Evolutionary conservation across 192 early-diverging fungal species (phyloP).

Genomic region (Gaertneriomyces sp.): DNA sequence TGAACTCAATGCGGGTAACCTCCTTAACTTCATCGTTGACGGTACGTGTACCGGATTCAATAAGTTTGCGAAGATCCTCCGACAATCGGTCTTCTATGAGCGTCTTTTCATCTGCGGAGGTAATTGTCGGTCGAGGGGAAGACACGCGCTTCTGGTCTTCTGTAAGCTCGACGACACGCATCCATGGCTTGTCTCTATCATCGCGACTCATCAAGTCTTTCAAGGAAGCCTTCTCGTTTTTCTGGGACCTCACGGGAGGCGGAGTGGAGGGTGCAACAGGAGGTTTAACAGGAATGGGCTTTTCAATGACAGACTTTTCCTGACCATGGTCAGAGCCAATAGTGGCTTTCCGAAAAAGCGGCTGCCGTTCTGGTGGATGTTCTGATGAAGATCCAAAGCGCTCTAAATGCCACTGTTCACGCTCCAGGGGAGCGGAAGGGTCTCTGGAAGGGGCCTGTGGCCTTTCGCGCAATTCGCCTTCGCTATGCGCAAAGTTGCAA

Average conservation of each 20-base stretch:
- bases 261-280: too few species aligned
- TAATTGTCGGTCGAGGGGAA: background rate
- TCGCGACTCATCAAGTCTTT: conserved; percentile 39
- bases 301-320: too few species aligned
- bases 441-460: conserved; percentile 9
- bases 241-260: too few species aligned
- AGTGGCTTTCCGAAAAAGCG: too few species aligned
- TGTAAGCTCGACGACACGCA: conserved; percentile 62
- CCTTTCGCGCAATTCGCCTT: conserved; percentile 44
- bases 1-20: conserved; percentile 79
- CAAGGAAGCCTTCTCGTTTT: conserved; percentile 26
- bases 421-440: too few species aligned
- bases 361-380: too few species aligned
- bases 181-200: conserved; percentile 51
- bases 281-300: too few species aligned
- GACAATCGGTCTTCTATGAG: conserved; percentile 47
- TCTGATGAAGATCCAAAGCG: too few species aligned
- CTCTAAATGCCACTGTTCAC: too few species aligned
- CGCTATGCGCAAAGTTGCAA: conserved; percentile 73
- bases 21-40: conserved; percentile 69
- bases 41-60: conserved; percentile 34
- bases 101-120: conserved; percentile 16
- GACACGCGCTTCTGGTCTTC: conserved; percentile 41
- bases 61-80: conserved; percentile 53
- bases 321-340: too few species aligned